Percentiles rank a stretch among this genome's conserved stretches.
Conservation (phyloP, 257 asterid species). For the Oldenlandia corymbosa region DNA sequence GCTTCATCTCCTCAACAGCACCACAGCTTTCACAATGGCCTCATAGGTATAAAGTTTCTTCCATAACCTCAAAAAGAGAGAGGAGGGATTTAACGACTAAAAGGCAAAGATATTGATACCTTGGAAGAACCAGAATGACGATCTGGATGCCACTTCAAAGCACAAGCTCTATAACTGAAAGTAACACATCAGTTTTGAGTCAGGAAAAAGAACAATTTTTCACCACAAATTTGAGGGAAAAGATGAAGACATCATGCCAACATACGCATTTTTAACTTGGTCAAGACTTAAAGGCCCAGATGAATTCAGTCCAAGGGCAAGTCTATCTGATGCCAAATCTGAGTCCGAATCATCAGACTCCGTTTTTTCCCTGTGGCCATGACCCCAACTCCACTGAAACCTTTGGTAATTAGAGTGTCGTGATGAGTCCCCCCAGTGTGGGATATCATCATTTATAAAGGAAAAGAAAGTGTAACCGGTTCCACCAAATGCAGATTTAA, state of each 20-base stretch:
- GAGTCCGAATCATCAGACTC: conserved; percentile 26
- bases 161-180: conserved; percentile 79
- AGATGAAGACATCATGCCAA: conserved; percentile 17
- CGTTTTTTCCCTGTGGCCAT: conserved; percentile 40
- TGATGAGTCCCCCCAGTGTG: no score
- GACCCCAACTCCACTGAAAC: conserved; percentile 29
- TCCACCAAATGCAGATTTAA: no score
- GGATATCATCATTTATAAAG: no score
- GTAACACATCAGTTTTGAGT: conserved; percentile 9
- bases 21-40: neutral
- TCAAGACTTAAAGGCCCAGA: conserved; percentile 75
- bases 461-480: no score
- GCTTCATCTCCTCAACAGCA: no score
- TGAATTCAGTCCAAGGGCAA: conserved; percentile 65
- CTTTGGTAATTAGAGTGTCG: conserved; percentile 33
- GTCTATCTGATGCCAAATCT: conserved; percentile 50
- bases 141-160: conserved; percentile 98
- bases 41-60: neutral
- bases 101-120: conserved; percentile 34
- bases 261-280: conserved; percentile 86
- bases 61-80: neutral
- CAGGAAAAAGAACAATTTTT: neutral
- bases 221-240: neutral
- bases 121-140: conserved; percentile 91
- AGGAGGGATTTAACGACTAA: neutral